Conservation (phyloP, 768 basidiomycete genomes). For the Boletellus ananas region DNA sequence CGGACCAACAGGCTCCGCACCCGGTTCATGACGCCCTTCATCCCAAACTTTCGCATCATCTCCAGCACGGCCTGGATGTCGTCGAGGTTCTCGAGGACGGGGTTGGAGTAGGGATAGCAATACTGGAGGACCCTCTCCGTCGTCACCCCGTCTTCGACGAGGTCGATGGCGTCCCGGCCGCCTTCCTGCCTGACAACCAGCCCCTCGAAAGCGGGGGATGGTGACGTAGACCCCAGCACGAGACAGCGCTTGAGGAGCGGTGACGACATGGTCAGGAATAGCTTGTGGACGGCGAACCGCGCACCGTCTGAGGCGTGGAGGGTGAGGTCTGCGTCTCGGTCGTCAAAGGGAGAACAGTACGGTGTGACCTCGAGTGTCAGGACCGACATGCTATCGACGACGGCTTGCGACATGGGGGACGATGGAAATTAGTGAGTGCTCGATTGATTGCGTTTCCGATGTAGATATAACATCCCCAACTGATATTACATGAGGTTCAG, state of each 20-base stretch:
- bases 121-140: conserved; percentile 33
- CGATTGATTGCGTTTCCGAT: conserved; percentile 15
- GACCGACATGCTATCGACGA: conserved; percentile 20
- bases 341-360: conserved; percentile 36
- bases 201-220: conserved; percentile 27
- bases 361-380: conserved; percentile 27
- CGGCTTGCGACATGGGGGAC: conserved; percentile 26
- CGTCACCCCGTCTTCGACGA: conserved; percentile 31
- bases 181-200: conserved; percentile 21
- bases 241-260: conserved; percentile 36
- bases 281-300: conserved; percentile 41
- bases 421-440: conserved; percentile 13
- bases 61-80: conserved; percentile 34
- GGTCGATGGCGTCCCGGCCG: conserved; percentile 25
- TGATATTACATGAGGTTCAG: conserved; percentile 26
- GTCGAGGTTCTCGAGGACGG: conserved; percentile 31
- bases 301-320: conserved; percentile 41
- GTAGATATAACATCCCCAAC: conserved; percentile 26
- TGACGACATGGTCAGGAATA: conserved; percentile 41
- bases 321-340: conserved; percentile 39
- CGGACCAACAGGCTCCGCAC: conserved; percentile 28
- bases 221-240: conserved; percentile 25
- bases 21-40: conserved; percentile 30
- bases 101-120: conserved; percentile 36
- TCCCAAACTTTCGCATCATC: conserved; percentile 39